phyloP scores from a whole-genome alignment of 192 early-diverging fungal genomes.

The Thoreauomyces humboldtii region DNA sequence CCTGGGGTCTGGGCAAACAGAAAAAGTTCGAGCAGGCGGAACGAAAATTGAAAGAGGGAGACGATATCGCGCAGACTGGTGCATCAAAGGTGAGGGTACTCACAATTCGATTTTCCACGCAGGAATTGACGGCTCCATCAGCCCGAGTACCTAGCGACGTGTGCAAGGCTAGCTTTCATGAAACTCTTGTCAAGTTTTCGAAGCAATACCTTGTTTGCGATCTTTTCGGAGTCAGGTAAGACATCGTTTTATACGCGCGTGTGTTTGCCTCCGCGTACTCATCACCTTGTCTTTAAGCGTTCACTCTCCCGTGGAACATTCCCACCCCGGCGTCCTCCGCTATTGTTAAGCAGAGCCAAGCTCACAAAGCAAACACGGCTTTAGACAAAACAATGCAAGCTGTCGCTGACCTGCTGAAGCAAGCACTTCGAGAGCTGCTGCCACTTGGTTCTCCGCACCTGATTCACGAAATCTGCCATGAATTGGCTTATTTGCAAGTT shows the following conservation, averaged over 20 bases:
- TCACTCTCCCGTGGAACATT: slow-evolving; percentile 42
- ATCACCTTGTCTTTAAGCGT: slow-evolving; percentile 15
- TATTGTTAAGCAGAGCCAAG: slow-evolving; percentile 9
- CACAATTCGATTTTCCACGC: neutral
- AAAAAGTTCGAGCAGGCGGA: slow-evolving; percentile 40
- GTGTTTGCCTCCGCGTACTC: neutral
- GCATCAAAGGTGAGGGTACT: slow-evolving; percentile 28
- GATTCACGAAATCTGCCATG: slow-evolving; percentile 36
- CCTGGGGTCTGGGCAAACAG: slow-evolving; percentile 27
- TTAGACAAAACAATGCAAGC: slow-evolving; percentile 25
- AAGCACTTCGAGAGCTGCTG: slow-evolving; percentile 38
- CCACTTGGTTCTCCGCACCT: slow-evolving; percentile 38
- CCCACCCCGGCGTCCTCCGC: slow-evolving; percentile 5
- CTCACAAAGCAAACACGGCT: slow-evolving; percentile 7
- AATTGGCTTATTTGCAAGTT: slow-evolving; percentile 30
- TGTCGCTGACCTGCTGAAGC: slow-evolving; percentile 29
- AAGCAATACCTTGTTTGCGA: slow-evolving; percentile 36
- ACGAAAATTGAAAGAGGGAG: slow-evolving; percentile 20
- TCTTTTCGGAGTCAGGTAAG: slow-evolving; percentile 53
- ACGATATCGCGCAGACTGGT: slow-evolving; percentile 26
- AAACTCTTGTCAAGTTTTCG: slow-evolving; percentile 25
- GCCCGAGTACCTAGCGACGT: slow-evolving; percentile 31
- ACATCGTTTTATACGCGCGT: neutral
- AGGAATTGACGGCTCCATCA: neutral
- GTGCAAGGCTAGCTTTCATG: slow-evolving; percentile 24